Conservation (phyloP, 202 grass and related monocot species). For the Panicum virgatum region DNA sequence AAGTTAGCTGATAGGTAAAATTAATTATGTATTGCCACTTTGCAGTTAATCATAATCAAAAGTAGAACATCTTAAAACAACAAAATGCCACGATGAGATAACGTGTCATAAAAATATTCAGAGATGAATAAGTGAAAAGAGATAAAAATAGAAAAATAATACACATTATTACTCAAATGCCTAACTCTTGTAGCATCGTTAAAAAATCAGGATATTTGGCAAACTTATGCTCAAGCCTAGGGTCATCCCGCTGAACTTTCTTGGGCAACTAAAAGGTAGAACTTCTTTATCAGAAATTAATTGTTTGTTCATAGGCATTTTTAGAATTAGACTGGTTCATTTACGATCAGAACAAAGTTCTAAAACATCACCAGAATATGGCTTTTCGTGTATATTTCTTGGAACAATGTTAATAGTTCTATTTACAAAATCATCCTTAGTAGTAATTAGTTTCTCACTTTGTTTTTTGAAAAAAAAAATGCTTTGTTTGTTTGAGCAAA, state of each 20-base stretch:
- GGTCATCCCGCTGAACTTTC: neutral
- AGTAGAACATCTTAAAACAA: neutral
- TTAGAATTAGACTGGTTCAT: neutral
- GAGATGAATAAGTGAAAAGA: neutral
- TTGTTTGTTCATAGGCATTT: neutral
- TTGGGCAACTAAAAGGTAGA: neutral
- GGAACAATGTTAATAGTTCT: neutral
- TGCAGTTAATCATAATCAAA: conserved; percentile 2
- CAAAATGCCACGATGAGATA: neutral
- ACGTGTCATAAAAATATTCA: conserved; percentile 25
- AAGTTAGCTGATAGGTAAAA: conserved; percentile 5
- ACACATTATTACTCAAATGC: conserved; percentile 17
- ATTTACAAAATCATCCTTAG: neutral
- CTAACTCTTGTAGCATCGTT: neutral
- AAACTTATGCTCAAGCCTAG: neutral
- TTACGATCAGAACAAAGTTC: conserved; percentile 3
- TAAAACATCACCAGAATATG: conserved; percentile 14
- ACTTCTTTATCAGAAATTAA: neutral
- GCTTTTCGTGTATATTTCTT: neutral
- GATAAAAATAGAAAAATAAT: neutral
- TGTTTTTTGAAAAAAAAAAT: neutral
- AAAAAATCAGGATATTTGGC: neutral
- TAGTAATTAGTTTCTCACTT: neutral
- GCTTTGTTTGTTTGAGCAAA: neutral
- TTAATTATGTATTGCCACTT: conserved; percentile 1